Evolutionary conservation across 192 early-diverging fungal genomes (phyloP).

Genomic region (Dimargaris verticillata): DNA sequence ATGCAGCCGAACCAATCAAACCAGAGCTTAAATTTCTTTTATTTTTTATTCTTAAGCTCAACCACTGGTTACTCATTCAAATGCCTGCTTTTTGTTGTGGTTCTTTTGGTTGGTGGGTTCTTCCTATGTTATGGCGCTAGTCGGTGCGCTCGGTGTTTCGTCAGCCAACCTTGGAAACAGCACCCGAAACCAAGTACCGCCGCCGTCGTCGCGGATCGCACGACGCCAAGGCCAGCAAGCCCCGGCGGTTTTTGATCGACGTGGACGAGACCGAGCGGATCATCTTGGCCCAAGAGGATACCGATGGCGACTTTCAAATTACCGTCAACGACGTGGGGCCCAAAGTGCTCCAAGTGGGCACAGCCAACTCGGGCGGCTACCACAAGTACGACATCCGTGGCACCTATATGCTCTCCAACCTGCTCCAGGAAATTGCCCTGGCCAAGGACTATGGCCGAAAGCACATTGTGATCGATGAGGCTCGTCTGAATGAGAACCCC

Average conservation of each 20-base stretch:
- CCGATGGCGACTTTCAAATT: constrained; percentile 86
- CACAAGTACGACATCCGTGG: constrained; percentile 80
- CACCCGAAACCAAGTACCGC: constrained; percentile 21
- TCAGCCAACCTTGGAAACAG: constrained; percentile 15
- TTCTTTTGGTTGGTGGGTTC: not conserved
- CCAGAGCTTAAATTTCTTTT: no score
- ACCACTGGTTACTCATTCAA: not conserved
- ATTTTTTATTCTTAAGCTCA: not conserved
- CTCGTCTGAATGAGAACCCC: constrained; percentile 84
- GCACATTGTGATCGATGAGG: constrained; percentile 78
- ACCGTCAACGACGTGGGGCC: constrained; percentile 85
- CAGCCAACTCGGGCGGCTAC: constrained; percentile 72
- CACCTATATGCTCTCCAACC: constrained; percentile 86
- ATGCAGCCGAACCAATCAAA: no score
- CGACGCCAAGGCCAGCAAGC: constrained; percentile 40
- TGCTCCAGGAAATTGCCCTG: constrained; percentile 87
- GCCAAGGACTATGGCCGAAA: constrained; percentile 75
- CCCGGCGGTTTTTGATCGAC: constrained; percentile 69
- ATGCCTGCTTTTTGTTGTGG: not conserved
- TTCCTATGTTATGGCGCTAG: not conserved
- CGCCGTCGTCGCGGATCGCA: constrained; percentile 35
- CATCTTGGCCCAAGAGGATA: constrained; percentile 86
- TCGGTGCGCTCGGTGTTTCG: not conserved
- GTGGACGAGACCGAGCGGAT: constrained; percentile 61
- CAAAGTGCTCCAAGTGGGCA: constrained; percentile 71